These are phyloP conservation scores for Melampsora medusae DNA, from an alignment of 1,284 basidiomycete genomes.

Conservation along the genomic window DNA sequence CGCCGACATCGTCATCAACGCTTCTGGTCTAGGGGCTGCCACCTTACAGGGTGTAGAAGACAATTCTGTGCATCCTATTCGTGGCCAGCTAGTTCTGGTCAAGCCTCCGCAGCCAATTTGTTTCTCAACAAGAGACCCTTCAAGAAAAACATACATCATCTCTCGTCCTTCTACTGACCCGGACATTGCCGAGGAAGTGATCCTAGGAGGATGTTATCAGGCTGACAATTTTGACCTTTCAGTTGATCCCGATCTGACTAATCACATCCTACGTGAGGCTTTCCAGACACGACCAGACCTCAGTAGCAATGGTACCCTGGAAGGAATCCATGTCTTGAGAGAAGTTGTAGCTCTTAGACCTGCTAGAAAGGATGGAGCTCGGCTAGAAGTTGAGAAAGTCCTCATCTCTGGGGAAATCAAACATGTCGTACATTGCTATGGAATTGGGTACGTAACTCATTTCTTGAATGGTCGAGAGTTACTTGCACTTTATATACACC, in stretches of 20 bases:
- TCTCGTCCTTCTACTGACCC: conserved; percentile 17
- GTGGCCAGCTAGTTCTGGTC: conserved; percentile 25
- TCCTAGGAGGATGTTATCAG: conserved; percentile 34
- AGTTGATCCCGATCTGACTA: conserved; percentile 10
- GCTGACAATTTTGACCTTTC: conserved; percentile 3
- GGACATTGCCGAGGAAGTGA: conserved; percentile 16
- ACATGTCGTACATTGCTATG: conserved; percentile 32
- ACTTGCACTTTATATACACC: no score
- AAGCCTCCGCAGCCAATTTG: conserved; percentile 19
- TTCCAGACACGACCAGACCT: conserved; percentile 22
- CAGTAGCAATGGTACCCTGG: conserved; percentile 13
- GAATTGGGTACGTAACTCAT: conserved; percentile 24
- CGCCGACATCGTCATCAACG: conserved; percentile 34
- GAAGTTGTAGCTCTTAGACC: conserved; percentile 73
- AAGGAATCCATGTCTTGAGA: conserved; percentile 58
- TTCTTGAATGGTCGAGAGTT: background rate
- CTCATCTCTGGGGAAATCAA: background rate
- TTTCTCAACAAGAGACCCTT: background rate
- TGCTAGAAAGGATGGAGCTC: conserved; percentile 65
- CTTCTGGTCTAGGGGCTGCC: conserved; percentile 26
- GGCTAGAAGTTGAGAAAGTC: conserved; percentile 64
- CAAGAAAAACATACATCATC: conserved; percentile 19
- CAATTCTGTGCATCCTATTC: conserved; percentile 20
- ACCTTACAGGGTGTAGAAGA: conserved; percentile 21
- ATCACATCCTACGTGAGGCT: conserved; percentile 9